phyloP scores from a whole-genome alignment of 208 protist genomes.

The Porcisia hertigi region DNA sequence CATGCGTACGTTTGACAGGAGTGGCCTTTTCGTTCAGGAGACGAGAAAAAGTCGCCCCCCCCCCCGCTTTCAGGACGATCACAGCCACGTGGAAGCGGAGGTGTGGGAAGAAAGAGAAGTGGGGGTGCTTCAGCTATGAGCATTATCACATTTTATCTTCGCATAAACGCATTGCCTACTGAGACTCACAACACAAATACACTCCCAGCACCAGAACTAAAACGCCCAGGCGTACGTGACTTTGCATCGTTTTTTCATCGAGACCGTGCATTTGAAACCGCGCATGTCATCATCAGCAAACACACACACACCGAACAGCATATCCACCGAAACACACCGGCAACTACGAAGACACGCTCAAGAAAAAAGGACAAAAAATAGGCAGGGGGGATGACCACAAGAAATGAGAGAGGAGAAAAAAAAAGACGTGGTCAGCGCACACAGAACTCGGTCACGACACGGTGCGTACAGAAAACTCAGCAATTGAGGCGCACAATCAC shows the following conservation, averaged over 20 bases:
- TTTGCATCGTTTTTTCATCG: not conserved
- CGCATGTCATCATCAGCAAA: not conserved
- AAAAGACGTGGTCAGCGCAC: not conserved
- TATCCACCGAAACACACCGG: not conserved
- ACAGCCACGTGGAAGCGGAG: not conserved
- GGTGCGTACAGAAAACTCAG: not conserved
- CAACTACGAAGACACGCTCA: not conserved
- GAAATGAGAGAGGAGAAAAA: not conserved
- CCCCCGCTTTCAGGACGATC: not conserved
- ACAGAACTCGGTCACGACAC: not conserved
- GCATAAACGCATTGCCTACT: not conserved
- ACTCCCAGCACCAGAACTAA: not conserved
- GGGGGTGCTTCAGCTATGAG: not conserved
- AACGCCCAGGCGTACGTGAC: not conserved
- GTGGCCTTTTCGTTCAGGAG: not conserved
- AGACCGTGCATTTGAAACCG: too few relatives aligned
- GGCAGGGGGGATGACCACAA: too few relatives aligned
- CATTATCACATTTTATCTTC: not conserved
- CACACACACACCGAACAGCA: constrained; percentile 2
- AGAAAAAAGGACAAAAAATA: too few relatives aligned
- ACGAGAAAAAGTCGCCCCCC: not conserved
- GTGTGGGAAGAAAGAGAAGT: not conserved
- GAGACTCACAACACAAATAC: not conserved
- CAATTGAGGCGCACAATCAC: not conserved
- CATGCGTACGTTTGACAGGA: not conserved